These are phyloP conservation scores for Spergularia marina DNA, from an alignment of 148 eudicot genomes.

Conservation along the genomic window DNA sequence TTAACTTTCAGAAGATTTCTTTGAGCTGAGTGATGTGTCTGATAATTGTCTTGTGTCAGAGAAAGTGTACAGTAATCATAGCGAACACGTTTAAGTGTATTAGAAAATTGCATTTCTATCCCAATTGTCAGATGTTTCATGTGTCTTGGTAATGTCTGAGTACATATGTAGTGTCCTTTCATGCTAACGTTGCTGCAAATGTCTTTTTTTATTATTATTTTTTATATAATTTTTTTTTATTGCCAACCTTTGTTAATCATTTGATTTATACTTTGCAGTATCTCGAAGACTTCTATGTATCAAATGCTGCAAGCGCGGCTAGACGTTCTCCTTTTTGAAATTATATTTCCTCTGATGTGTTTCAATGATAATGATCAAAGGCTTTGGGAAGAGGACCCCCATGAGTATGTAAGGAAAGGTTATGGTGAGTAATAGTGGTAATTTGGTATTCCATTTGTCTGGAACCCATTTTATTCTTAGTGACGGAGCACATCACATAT, in stretches of 20 bases:
- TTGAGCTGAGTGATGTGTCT: neutral
- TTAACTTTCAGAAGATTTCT: neutral
- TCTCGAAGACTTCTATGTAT: constrained; percentile 87
- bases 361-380: constrained; percentile 87
- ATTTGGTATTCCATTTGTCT: neutral
- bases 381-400: constrained; percentile 99
- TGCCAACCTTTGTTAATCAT: neutral
- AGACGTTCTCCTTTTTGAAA: constrained; percentile 88
- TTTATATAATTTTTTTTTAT: too few relatives aligned
- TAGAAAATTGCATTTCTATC: neutral
- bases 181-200: neutral
- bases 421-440: constrained; percentile 61
- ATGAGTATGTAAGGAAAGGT: constrained; percentile 98
- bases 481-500: neutral
- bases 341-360: constrained; percentile 95
- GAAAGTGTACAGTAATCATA: neutral
- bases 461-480: neutral
- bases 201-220: too few relatives aligned
- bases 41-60: neutral
- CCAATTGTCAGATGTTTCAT: neutral
- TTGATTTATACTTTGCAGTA: constrained; percentile 44
- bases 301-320: constrained; percentile 80
- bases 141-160: neutral
- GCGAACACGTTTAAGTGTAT: neutral
- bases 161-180: neutral